Evolutionary conservation across 108 stramenopile species (phyloP), one percentile per base, ranked within the genome.

Genomic region (Nitzschia sp.): DNA sequence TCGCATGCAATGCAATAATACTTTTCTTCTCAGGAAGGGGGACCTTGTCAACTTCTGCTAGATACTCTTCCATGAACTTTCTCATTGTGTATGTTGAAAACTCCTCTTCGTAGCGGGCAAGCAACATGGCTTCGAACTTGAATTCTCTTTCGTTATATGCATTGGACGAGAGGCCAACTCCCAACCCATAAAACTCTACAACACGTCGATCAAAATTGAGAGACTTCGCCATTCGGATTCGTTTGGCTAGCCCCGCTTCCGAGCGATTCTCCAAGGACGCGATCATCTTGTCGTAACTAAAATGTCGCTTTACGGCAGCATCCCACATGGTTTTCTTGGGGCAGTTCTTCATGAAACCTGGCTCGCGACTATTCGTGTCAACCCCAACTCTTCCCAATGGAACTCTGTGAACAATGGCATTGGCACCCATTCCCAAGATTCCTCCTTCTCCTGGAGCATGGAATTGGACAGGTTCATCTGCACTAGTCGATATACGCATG

Each of bases 221-320:
- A 6, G 74, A 69, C 50, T 80, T 85, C 1, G 85, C 82, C 46
- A 86, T 68, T 1, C 88, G 79, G 11, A 89, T 41, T 0, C 88
- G 79, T 63, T 89, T 89, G 21, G 85, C 88, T 22, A 89, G 67
- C 22, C 85, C 88, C 51, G 88, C 88, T 63, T 89, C 88, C n/a
- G 66, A 62, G 9, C 79, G 74, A 26, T 69, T 72, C 66, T 89
- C 71, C 19, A 89, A 60, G 29, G 82, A 89, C 1, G 80, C 73
- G 21, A 84, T 15, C 88, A 89, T 89, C 53, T 89, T 89, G n/a
- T 54, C 50, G 0, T 84, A 62, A 20, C 77, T 73, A 41, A 86
- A 89, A 0, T 81, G 88, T 8, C 88, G 72, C 41, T 89, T 89
- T n/a, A 89, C 85, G 26, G 88, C 88, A 6, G 88, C 85, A 71